Base-by-base conservation (phyloP, 2,329 filamentous ascomycete species). In the Lithohypha guttulata region DNA sequence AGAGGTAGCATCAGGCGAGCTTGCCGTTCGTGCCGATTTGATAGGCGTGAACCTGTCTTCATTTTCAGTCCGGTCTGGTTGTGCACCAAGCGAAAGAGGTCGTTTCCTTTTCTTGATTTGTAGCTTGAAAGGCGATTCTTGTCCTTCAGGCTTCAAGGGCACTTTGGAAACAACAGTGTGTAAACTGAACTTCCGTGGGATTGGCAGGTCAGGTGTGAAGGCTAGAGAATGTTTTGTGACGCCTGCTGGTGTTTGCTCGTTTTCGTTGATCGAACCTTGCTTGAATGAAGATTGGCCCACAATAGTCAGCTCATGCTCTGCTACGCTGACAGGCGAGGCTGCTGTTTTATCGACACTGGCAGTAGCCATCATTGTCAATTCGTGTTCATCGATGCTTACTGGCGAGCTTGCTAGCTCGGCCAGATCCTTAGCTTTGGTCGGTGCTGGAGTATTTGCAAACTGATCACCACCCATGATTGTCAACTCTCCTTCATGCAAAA, bases 161-260 rank as follows among this genome's bases (percentile, higher is more conserved):
- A 87, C 75, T 59, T 86, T 87, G 18, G 79, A 82, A 11, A 52
- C 47, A 0, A 83, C 77, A 0, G 83, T 87, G 56, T 82, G 75
- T 46, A 80, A 10, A 19, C 31, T 27, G 27, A 39, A 39, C 26
- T 39, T 39, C 3, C 35, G 35, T n/a, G 35, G 35, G 4, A 39
- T 39, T 4, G 35, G 35, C 5, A 39, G 7, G 10, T 39, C 17
- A 7, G 35, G 35, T 4, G 35, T 39, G n/a, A 11, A 37, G 10
- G 15, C 21, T n/a, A 25, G 7, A n/a, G 23, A 26, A n/a, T 6
- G 14, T 21, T 5, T 13, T 3, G 23, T 11, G 9, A 15, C 23
- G 3, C 23, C 9, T 4, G 14, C 34, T 3, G 34, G 23, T 8
- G 26, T 37, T 26, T 37, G 23, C 17, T 37, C 34, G 9, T 28